Evolutionary conservation across 345 rosid genomes (phyloP).

Genomic region (Microthlaspi erraticum): DNA sequence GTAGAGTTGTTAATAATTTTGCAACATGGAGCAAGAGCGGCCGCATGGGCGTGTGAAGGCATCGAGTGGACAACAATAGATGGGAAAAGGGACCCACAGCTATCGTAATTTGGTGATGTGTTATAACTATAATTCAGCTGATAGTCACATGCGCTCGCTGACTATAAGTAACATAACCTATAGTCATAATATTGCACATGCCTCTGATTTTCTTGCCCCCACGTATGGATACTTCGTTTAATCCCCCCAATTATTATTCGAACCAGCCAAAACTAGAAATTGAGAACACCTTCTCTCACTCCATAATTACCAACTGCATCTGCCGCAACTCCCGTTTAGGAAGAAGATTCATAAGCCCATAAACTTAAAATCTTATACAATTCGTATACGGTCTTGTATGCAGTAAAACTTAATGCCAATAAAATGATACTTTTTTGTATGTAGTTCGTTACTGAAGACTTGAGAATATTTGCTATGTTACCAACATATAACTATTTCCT

Average conservation of each 20-base stretch:
- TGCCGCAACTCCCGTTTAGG: conserved; percentile 40
- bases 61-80: conserved; percentile 16
- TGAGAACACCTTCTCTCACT: background rate
- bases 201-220: conserved; percentile 25
- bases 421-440: too few relatives aligned
- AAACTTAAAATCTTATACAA: too few relatives aligned
- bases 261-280: conserved; percentile 37
- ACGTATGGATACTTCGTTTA: background rate
- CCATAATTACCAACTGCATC: conserved; percentile 34
- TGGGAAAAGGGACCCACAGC: background rate
- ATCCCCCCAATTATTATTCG: conserved; percentile 30
- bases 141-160: conserved; percentile 37
- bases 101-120: conserved; percentile 15
- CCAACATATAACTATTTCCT: too few relatives aligned
- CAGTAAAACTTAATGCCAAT: too few relatives aligned
- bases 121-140: conserved; percentile 10
- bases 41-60: conserved; percentile 26
- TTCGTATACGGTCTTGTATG: too few relatives aligned
- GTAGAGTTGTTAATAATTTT: background rate
- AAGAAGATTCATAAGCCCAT: too few relatives aligned
- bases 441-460: background rate
- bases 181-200: conserved; percentile 43
- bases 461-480: background rate
- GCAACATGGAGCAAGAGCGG: conserved; percentile 20
- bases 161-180: conserved; percentile 17